Evolutionary conservation across 2,329 filamentous ascomycete species (phyloP).

Genomic region (Myriosclerotinia curreyana): DNA sequence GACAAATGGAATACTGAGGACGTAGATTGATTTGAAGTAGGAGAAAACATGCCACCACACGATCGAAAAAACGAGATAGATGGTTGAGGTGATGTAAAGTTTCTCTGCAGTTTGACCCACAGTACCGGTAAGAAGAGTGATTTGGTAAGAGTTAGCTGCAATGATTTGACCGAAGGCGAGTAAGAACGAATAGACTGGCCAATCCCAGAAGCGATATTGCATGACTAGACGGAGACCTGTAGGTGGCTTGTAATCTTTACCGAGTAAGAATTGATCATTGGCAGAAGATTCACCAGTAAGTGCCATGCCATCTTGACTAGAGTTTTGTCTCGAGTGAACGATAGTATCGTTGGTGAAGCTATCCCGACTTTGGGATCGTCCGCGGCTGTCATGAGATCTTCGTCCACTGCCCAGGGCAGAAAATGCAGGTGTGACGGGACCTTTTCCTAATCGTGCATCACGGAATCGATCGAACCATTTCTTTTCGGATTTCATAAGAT

Average conservation of each 20-base stretch:
- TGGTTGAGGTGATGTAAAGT: slow-evolving; percentile 58
- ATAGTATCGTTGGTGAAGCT: slow-evolving; percentile 18
- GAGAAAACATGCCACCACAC: slow-evolving; percentile 64
- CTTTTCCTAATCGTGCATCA: slow-evolving; percentile 18
- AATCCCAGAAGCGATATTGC: slow-evolving; percentile 57
- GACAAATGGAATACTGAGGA: slow-evolving; percentile 51
- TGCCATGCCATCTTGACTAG: slow-evolving; percentile 20
- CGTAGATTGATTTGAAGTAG: slow-evolving; percentile 52
- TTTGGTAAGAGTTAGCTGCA: slow-evolving; percentile 64
- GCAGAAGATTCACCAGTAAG: slow-evolving; percentile 6
- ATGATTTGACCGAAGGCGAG: slow-evolving; percentile 60
- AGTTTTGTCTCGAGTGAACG: slow-evolving; percentile 20
- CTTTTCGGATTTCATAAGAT: slow-evolving; percentile 62
- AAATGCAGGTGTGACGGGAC: neutral
- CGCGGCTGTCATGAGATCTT: slow-evolving; percentile 44
- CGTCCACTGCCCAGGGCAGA: slow-evolving; percentile 30
- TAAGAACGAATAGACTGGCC: slow-evolving; percentile 61
- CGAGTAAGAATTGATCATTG: slow-evolving; percentile 49
- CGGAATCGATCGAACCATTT: slow-evolving; percentile 61
- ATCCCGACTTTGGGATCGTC: slow-evolving; percentile 16
- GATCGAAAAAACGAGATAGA: slow-evolving; percentile 56
- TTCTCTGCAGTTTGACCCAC: slow-evolving; percentile 57
- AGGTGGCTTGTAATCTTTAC: slow-evolving; percentile 51
- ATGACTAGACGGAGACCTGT: slow-evolving; percentile 54
- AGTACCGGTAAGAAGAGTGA: slow-evolving; percentile 63